Conservation (phyloP, 331 rosid species). For the Cydonia oblonga region DNA sequence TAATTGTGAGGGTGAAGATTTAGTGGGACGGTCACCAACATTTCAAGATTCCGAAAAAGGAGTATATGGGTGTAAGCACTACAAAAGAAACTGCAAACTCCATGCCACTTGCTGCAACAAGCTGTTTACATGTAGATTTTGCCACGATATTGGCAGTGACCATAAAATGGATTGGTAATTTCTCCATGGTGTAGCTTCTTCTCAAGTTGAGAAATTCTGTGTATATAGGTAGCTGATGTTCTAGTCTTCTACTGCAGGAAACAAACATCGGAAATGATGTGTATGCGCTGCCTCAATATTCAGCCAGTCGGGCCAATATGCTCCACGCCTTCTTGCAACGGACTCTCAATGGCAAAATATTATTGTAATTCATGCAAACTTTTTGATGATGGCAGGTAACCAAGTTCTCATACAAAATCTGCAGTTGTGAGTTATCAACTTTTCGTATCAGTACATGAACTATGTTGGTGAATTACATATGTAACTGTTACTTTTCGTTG, state of each 20-base stretch:
- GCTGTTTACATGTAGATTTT: slow-evolving; percentile 82
- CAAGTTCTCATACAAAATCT: slow-evolving; percentile 2
- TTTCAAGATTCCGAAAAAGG: slow-evolving; percentile 55
- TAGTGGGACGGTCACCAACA: slow-evolving; percentile 47
- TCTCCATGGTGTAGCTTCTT: slow-evolving; percentile 4
- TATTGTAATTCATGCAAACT: slow-evolving; percentile 79
- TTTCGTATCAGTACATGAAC: neutral
- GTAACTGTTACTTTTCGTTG: neutral
- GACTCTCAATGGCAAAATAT: slow-evolving; percentile 70
- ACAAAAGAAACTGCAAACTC: slow-evolving; percentile 92
- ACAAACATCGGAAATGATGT: slow-evolving; percentile 85
- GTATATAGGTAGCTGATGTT: slow-evolving; percentile 20
- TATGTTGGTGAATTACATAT: neutral
- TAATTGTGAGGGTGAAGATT: slow-evolving; percentile 42
- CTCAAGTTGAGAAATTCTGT: neutral
- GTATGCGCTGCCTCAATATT: slow-evolving; percentile 64
- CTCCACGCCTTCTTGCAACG: slow-evolving; percentile 69
- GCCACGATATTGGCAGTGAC: slow-evolving; percentile 87
- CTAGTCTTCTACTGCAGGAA: slow-evolving; percentile 42
- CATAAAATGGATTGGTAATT: slow-evolving; percentile 86
- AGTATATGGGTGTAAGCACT: slow-evolving; percentile 82
- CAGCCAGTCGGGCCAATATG: slow-evolving; percentile 77
- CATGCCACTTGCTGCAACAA: slow-evolving; percentile 88
- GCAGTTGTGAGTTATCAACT: neutral
- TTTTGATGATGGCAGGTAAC: slow-evolving; percentile 90